Evolutionary conservation across 495 filamentous ascomycete species (phyloP).

Genomic region (Jackrogersella minutella): DNA sequence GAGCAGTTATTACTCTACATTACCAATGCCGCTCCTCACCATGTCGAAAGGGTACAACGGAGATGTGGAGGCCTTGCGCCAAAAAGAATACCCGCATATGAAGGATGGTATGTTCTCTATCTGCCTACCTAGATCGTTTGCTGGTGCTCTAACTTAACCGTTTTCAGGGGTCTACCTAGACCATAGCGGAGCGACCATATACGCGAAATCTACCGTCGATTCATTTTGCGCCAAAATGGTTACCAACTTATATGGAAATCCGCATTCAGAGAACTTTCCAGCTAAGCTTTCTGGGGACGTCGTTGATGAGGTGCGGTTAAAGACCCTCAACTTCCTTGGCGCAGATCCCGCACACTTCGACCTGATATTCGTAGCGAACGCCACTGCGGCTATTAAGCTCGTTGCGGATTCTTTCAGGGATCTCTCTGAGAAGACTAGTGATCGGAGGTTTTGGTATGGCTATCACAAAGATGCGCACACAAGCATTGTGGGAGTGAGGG

Average conservation of each 20-base stretch:
- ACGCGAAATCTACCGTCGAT: slow-evolving; percentile 68
- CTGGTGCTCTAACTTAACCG: slow-evolving; percentile 4
- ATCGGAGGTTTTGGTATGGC: slow-evolving; percentile 69
- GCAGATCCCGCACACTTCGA: slow-evolving; percentile 71
- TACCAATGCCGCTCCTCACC: slow-evolving; percentile 32
- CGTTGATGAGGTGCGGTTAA: slow-evolving; percentile 66
- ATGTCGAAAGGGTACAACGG: slow-evolving; percentile 46
- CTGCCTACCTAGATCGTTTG: background rate
- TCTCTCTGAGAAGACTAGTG: slow-evolving; percentile 53
- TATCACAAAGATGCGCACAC: slow-evolving; percentile 81
- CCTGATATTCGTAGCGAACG: slow-evolving; percentile 73
- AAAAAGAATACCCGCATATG: slow-evolving; percentile 59
- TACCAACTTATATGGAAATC: slow-evolving; percentile 73
- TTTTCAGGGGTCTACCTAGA: slow-evolving; percentile 69
- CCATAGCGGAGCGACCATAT: slow-evolving; percentile 78
- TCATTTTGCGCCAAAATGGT: slow-evolving; percentile 66
- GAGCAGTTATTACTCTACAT: background rate
- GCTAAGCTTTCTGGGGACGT: slow-evolving; percentile 67
- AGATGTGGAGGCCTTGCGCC: slow-evolving; percentile 52
- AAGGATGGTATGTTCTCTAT: slow-evolving; percentile 47
- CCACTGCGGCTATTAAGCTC: slow-evolving; percentile 73
- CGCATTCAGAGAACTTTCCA: slow-evolving; percentile 74
- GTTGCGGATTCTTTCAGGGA: slow-evolving; percentile 72
- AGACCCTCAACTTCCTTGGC: slow-evolving; percentile 67
- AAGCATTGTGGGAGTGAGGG: slow-evolving; percentile 73